phyloP scores from a whole-genome alignment of 139 green algal species.

The Chlorella sp. region DNA sequence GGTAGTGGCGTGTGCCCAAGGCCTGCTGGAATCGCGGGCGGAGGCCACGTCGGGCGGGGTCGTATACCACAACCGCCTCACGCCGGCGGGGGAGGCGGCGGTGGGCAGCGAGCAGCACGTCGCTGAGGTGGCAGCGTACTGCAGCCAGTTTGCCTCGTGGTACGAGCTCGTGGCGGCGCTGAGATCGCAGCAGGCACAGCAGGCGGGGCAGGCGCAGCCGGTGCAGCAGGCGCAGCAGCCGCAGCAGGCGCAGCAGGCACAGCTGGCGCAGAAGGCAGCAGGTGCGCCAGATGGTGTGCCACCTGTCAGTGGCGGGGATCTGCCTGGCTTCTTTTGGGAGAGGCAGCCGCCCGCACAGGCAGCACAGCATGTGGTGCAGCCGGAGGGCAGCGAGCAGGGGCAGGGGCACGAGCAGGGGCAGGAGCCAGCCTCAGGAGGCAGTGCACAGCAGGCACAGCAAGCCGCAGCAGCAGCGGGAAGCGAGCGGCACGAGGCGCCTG shows the following conservation, averaged over 20 bases:
- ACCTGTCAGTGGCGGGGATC: background rate
- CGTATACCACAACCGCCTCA: background rate
- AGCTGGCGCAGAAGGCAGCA: too few relatives aligned
- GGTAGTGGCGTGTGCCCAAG: background rate
- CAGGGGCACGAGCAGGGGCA: background rate
- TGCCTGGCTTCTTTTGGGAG: conserved; percentile 4
- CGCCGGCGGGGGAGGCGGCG: background rate
- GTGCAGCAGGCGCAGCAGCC: background rate
- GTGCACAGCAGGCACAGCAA: background rate
- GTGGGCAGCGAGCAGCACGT: background rate
- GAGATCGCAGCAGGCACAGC: background rate
- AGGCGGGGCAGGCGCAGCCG: background rate
- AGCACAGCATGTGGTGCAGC: background rate
- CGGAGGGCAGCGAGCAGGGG: background rate
- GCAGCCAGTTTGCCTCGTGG: background rate
- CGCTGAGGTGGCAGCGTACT: background rate
- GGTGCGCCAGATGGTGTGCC: too few relatives aligned
- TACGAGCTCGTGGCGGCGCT: background rate
- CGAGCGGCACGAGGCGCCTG: background rate
- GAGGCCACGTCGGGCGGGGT: background rate
- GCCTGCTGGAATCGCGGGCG: background rate
- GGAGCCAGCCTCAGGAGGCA: background rate
- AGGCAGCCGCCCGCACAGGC: background rate
- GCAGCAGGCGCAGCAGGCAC: background rate
- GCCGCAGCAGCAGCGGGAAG: background rate